Conservation (phyloP, 345 rosid species). For the Bruguiera gymnorhiza region DNA sequence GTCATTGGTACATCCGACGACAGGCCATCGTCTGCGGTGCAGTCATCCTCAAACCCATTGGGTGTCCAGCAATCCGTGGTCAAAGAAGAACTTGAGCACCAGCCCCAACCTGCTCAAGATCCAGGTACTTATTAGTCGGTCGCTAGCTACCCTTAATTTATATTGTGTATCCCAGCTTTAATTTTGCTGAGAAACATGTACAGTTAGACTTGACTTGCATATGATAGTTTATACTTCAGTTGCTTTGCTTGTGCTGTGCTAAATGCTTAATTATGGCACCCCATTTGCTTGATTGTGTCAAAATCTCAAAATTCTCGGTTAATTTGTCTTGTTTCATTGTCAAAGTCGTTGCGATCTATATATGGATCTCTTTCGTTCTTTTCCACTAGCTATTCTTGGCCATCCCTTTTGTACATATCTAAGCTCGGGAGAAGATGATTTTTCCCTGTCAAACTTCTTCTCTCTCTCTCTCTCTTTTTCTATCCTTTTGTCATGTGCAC, state of each 20-base stretch:
- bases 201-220: not conserved
- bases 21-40: conserved; percentile 10
- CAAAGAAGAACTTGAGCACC: conserved; percentile 10
- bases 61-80: conserved; percentile 4
- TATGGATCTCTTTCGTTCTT: not conserved
- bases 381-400: not conserved
- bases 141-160: not conserved
- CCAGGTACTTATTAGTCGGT: conserved; percentile 10
- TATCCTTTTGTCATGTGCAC: too few species aligned
- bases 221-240: not conserved
- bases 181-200: not conserved
- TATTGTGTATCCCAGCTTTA: not conserved
- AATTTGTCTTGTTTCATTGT: not conserved
- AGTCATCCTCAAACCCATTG: conserved; percentile 11
- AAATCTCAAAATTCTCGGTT: not conserved
- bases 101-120: conserved; percentile 10
- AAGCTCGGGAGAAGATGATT: too few species aligned
- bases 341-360: conserved; percentile 7
- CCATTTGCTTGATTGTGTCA: not conserved
- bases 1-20: conserved; percentile 33
- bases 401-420: not conserved
- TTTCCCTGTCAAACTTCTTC: too few species aligned
- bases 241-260: not conserved
- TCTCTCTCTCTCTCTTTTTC: too few species aligned
- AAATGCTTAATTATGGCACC: not conserved